A percentile compares a stretch with the other conserved stretches of the same genome.
Evolutionary conservation across 371 early-diverging fungal genomes (phyloP).

Genomic region (Sporodiniella umbellata): DNA sequence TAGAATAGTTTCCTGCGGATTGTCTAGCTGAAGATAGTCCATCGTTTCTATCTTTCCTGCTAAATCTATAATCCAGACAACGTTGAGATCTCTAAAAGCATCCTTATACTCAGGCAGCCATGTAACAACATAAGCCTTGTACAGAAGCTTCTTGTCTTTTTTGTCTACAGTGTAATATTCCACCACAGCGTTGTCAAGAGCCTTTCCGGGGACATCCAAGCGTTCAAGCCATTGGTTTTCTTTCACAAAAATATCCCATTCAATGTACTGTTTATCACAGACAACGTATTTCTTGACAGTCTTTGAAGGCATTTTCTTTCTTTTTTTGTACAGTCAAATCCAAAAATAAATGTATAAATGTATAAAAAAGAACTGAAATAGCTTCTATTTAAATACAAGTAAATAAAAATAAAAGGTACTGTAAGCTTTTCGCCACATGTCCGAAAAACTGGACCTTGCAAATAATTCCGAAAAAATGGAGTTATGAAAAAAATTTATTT

Average conservation of each 20-base stretch:
- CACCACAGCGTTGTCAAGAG: constrained; percentile 5
- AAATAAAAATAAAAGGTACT: no score
- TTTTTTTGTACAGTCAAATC: no score
- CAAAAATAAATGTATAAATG: no score
- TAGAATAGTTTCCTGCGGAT: constrained; percentile 18
- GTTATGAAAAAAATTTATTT: no score
- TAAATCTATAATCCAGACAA: constrained; percentile 9
- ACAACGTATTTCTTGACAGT: not conserved
- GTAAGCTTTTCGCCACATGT: no score
- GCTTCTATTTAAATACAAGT: no score
- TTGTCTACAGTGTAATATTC: constrained; percentile 13
- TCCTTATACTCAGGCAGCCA: constrained; percentile 11
- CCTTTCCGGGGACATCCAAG: not conserved
- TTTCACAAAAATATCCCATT: constrained; percentile 10
- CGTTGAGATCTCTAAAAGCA: constrained; percentile 16
- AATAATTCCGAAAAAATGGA: no score
- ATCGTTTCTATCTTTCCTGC: constrained; percentile 11
- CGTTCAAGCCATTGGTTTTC: constrained; percentile 1
- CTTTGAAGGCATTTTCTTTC: not conserved
- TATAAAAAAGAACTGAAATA: no score
- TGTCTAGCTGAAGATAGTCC: constrained; percentile 11
- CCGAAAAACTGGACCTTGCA: no score
- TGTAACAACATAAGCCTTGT: constrained; percentile 8
- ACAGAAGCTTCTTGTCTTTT: not conserved
- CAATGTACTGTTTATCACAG: constrained; percentile 3